These are phyloP conservation scores for Hibiscus syriacus DNA, from an alignment of 345 rosid species.

Conservation along the genomic window DNA sequence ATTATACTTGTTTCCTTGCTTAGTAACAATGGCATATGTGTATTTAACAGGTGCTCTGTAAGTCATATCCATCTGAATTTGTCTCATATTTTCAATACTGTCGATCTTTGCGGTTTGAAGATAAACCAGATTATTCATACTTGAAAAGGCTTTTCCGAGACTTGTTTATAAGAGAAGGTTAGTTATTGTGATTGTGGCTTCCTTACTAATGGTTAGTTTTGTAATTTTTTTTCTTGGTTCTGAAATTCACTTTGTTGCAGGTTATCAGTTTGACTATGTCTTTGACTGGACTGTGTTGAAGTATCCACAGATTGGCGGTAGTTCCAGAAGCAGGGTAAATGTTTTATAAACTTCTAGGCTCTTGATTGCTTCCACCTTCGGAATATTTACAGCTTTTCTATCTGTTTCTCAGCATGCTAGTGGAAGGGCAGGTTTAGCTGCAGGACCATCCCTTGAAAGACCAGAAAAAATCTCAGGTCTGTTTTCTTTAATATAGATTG, in stretches of 20 bases:
- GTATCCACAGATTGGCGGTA: conserved; percentile 64
- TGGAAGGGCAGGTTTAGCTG: conserved; percentile 36
- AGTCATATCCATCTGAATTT: conserved; percentile 60
- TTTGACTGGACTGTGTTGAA: conserved; percentile 85
- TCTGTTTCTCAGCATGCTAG: conserved; percentile 30
- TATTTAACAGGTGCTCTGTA: conserved; percentile 53
- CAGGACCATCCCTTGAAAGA: conserved; percentile 49
- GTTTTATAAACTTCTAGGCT: not conserved
- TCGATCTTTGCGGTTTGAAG: conserved; percentile 68
- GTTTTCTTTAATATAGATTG: too few relatives aligned
- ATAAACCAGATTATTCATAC: conserved; percentile 78
- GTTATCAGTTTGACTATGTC: conserved; percentile 78
- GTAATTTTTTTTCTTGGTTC: not conserved
- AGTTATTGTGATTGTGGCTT: not conserved
- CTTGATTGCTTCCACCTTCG: not conserved
- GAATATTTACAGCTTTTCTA: conserved; percentile 2
- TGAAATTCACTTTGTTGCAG: conserved; percentile 26
- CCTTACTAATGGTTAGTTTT: not conserved
- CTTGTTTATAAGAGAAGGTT: conserved; percentile 78
- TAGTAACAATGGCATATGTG: not conserved
- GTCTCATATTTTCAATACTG: conserved; percentile 71
- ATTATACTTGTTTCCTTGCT: not conserved
- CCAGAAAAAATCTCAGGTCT: conserved; percentile 24
- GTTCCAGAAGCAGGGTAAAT: conserved; percentile 63
- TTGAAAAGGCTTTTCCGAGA: conserved; percentile 79